Evolutionary conservation across 2,329 filamentous ascomycete genomes (phyloP), one percentile per base, ranked within the genome.

Genomic region (Ophiostoma triangulosporum): DNA sequence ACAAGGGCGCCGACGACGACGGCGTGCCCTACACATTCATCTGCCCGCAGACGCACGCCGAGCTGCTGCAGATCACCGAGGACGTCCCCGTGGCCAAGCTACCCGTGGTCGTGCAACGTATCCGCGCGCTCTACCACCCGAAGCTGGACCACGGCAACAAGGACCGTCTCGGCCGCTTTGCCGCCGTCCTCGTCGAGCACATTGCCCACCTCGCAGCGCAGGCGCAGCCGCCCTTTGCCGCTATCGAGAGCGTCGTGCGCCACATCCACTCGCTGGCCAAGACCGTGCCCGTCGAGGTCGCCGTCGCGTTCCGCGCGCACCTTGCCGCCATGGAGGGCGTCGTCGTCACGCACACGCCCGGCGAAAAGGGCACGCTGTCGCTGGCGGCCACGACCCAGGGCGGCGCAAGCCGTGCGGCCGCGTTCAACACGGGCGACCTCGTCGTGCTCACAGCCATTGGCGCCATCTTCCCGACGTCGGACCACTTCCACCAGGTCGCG

Each of bases 401-500:
- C n/a, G 20, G 26, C n/a, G 35, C 69, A 31, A 62, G 65, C 31
- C 70, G 79, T 33, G 71, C 76, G 4, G 66, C 81, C 33, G 66
- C 70, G 7, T 80, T 74, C 61, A 77, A 66, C 62, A 76, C 65
- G 60, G 87, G 88, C 17, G 90, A 98, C 62, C 69, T 98, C 20
- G 70, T 89, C 22, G 70, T 95, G n/a, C 71, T 98, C 33, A 90
- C 88, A 0, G 89, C 88, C 0, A 80, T 96, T 56, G 81, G 84
- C 38, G 82, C 81, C 2, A 86, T 94, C 52, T 98, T 95, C 63
- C 90, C 93, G 4, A 95, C 93, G 0, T 96, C 90, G 0, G 93
- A 98, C 68, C 90, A 97, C 68, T 98, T 97, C 68, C 93, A 98
- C 63, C 85, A 93, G 61, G 88, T 97, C 33, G 85, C 88, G 38